Percentiles rank a stretch among this genome's conserved stretches.
Conservation (phyloP, 371 early-diverging fungal species). For the Dinochytrium kinnereticum region DNA sequence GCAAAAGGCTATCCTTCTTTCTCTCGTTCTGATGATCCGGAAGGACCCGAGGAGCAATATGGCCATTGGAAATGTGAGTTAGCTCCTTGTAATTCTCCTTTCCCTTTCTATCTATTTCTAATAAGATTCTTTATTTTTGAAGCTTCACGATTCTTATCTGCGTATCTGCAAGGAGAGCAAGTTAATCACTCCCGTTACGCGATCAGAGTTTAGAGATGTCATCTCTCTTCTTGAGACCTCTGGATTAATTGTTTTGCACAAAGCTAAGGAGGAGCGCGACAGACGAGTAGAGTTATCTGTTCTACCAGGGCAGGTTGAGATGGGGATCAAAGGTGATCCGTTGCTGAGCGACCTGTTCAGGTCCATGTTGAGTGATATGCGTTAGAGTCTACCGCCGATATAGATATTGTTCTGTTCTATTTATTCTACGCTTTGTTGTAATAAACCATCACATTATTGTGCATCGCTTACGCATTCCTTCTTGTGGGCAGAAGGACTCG, state of each 20-base stretch:
- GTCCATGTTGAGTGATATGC: too few relatives aligned
- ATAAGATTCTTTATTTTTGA: background rate
- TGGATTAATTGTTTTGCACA: slow-evolving; percentile 56
- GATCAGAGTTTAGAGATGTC: slow-evolving; percentile 78
- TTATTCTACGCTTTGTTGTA: too few relatives aligned
- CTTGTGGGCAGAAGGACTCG: too few relatives aligned
- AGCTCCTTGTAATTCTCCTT: background rate
- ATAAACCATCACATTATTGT: too few relatives aligned
- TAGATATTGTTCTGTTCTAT: too few relatives aligned
- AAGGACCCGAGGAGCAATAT: slow-evolving; percentile 7
- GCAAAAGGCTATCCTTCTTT: slow-evolving; percentile 74
- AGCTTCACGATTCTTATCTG: slow-evolving; percentile 36
- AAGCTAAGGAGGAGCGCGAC: slow-evolving; percentile 27
- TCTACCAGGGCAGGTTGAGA: slow-evolving; percentile 25
- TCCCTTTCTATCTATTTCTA: slow-evolving; percentile 13
- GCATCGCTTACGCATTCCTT: too few relatives aligned
- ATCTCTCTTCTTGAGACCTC: slow-evolving; percentile 73
- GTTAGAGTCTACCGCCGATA: too few relatives aligned
- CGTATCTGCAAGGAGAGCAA: slow-evolving; percentile 53
- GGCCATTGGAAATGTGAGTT: slow-evolving; percentile 32
- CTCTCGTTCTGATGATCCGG: slow-evolving; percentile 29
- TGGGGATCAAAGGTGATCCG: slow-evolving; percentile 21
- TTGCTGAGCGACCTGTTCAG: too few relatives aligned
- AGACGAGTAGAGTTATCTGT: slow-evolving; percentile 25
- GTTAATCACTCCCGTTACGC: slow-evolving; percentile 68